phyloP scores from a whole-genome alignment of 1,284 basidiomycete species.

The Trametes versicolor region DNA sequence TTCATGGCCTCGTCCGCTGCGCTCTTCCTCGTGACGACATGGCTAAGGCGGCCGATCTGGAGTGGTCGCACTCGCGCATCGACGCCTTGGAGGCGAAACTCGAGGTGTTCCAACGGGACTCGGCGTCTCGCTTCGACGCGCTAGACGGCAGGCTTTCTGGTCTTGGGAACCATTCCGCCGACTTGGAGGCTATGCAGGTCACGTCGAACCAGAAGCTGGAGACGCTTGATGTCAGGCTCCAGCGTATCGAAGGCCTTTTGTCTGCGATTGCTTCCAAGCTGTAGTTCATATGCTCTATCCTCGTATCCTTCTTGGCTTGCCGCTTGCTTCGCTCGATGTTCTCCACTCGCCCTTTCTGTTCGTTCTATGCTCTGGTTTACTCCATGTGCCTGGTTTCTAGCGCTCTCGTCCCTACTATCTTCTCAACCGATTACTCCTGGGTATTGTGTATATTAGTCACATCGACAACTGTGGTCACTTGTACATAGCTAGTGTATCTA shows the following conservation, averaged over 20 bases:
- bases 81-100: conserved; percentile 22
- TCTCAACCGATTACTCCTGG: too few relatives aligned
- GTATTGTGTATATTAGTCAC: too few relatives aligned
- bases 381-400: too few relatives aligned
- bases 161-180: conserved; percentile 3
- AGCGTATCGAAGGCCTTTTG: conserved; percentile 16
- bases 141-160: conserved; percentile 20
- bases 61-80: conserved; percentile 22
- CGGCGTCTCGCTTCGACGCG: conserved; percentile 23
- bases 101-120: conserved; percentile 14
- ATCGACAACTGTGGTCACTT: too few relatives aligned
- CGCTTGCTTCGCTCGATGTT: background rate
- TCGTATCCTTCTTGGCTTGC: background rate
- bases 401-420: too few relatives aligned
- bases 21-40: conserved; percentile 20
- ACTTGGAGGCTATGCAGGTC: conserved; percentile 11
- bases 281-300: background rate
- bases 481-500: too few relatives aligned
- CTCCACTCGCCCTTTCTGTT: background rate
- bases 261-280: conserved; percentile 1
- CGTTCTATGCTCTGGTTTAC: background rate
- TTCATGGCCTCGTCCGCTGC: conserved; percentile 31
- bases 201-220: conserved; percentile 1
- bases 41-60: conserved; percentile 5
- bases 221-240: conserved; percentile 10